A percentile compares a stretch with the other conserved stretches of the same genome.
Evolutionary conservation across 2,329 filamentous ascomycete genomes (phyloP).

Genomic region (Fusarium sp.): DNA sequence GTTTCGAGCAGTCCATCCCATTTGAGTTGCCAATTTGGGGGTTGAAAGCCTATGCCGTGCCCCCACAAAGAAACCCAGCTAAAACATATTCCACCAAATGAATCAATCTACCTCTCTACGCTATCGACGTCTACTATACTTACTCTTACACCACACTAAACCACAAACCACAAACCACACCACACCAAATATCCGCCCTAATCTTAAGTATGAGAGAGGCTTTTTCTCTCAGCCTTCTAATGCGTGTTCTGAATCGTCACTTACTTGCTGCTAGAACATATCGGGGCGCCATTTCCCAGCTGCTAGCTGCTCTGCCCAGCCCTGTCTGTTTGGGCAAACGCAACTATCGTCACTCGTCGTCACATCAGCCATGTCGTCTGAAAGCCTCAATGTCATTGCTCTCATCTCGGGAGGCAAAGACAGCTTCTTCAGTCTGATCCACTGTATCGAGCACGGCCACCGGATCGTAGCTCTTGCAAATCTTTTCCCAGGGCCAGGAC

Average conservation of each 20-base stretch:
- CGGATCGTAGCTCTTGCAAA: slow-evolving; percentile 90
- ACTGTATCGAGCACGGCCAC: slow-evolving; percentile 90
- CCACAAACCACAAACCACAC: slow-evolving; percentile 14
- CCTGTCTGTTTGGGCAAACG: slow-evolving; percentile 9
- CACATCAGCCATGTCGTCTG: slow-evolving; percentile 56
- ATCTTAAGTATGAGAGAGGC: slow-evolving; percentile 25
- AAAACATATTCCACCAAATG: slow-evolving; percentile 37
- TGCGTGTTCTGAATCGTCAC: slow-evolving; percentile 22
- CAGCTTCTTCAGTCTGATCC: slow-evolving; percentile 92
- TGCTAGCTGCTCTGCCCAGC: slow-evolving; percentile 16
- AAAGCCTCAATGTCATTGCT: slow-evolving; percentile 82
- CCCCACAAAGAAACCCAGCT: slow-evolving; percentile 28
- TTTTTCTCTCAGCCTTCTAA: slow-evolving; percentile 12
- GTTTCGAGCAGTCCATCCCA: neutral
- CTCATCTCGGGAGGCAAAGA: slow-evolving; percentile 97
- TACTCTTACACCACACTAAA: slow-evolving; percentile 22
- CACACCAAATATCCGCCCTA: slow-evolving; percentile 31
- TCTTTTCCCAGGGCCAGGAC: slow-evolving; percentile 68
- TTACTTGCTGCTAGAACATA: slow-evolving; percentile 14
- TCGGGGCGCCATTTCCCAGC: slow-evolving; percentile 20
- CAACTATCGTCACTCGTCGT: neutral
- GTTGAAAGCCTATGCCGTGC: slow-evolving; percentile 6
- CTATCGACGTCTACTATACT: slow-evolving; percentile 29
- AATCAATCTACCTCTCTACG: slow-evolving; percentile 14
- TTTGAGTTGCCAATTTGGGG: slow-evolving; percentile 6